These are phyloP conservation scores for Pouteria glomerata DNA, from an alignment of 148 eudicot species.

Conservation along the genomic window DNA sequence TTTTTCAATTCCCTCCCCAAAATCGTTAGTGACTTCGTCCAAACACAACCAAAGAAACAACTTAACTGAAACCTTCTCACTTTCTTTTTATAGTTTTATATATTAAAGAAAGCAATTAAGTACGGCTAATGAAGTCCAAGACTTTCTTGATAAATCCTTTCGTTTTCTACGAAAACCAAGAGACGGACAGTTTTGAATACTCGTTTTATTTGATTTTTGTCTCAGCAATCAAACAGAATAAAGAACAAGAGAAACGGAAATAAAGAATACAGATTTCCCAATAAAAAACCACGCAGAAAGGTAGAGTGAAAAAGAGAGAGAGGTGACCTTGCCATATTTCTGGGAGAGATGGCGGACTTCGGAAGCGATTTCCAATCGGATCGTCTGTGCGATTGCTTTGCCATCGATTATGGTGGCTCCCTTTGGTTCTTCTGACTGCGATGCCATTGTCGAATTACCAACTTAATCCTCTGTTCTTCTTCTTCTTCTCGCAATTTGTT, in stretches of 20 bases:
- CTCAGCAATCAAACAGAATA: too few species aligned
- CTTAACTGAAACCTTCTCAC: too few species aligned
- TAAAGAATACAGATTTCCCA: not conserved
- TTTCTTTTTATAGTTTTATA: too few species aligned
- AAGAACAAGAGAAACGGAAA: not conserved
- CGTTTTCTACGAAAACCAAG: not conserved
- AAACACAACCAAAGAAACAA: too few species aligned
- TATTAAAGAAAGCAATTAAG: too few species aligned
- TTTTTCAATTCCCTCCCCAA: too few species aligned
- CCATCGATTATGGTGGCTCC: constrained; percentile 72
- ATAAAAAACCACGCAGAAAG: not conserved
- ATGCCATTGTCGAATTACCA: constrained; percentile 1
- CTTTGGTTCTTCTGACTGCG: constrained; percentile 1
- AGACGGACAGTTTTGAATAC: too few species aligned
- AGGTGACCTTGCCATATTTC: constrained; percentile 51
- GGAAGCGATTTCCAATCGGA: constrained; percentile 78
- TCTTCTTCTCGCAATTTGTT: too few species aligned
- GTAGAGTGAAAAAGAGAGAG: not conserved
- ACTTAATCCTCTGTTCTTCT: too few species aligned
- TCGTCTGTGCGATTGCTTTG: constrained; percentile 79
- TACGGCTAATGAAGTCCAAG: not conserved
- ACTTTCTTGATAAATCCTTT: not conserved
- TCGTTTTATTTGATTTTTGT: too few species aligned
- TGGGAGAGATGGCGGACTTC: constrained; percentile 66
- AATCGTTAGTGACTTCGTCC: too few species aligned